Evolutionary conservation across 2,329 filamentous ascomycete species (phyloP).

Genomic region (Hypoxylon sp.): DNA sequence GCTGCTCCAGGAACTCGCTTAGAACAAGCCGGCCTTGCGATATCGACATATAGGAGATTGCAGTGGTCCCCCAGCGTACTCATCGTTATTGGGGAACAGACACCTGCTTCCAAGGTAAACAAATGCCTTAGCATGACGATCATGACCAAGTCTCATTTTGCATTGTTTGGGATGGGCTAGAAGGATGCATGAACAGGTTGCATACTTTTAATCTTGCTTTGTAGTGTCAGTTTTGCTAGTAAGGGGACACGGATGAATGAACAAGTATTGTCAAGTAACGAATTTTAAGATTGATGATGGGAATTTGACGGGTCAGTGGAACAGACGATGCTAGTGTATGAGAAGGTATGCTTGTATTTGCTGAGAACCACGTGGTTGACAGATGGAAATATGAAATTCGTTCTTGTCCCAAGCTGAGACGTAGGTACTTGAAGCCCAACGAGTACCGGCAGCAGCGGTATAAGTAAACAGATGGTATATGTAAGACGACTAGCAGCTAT

Average conservation of each 20-base stretch:
- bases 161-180: slow-evolving; percentile 24
- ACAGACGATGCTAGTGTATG: not conserved
- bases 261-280: not conserved
- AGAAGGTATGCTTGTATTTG: not conserved
- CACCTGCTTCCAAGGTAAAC: slow-evolving; percentile 6
- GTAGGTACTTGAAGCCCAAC: not conserved
- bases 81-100: slow-evolving; percentile 10
- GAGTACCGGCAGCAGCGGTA: not conserved
- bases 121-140: slow-evolving; percentile 1
- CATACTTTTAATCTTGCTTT: slow-evolving; percentile 1
- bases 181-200: slow-evolving; percentile 12
- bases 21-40: not conserved
- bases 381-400: not conserved
- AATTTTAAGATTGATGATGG: not conserved
- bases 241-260: slow-evolving; percentile 9
- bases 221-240: not conserved
- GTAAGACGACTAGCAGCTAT: not conserved
- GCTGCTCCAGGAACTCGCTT: slow-evolving; percentile 49
- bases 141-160: slow-evolving; percentile 9
- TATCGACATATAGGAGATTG: not conserved
- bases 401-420: not conserved
- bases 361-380: not conserved
- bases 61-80: not conserved
- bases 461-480: not conserved
- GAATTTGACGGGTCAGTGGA: not conserved